Conservation (phyloP, 2,329 filamentous ascomycete species). For the Neonectria faginata region DNA sequence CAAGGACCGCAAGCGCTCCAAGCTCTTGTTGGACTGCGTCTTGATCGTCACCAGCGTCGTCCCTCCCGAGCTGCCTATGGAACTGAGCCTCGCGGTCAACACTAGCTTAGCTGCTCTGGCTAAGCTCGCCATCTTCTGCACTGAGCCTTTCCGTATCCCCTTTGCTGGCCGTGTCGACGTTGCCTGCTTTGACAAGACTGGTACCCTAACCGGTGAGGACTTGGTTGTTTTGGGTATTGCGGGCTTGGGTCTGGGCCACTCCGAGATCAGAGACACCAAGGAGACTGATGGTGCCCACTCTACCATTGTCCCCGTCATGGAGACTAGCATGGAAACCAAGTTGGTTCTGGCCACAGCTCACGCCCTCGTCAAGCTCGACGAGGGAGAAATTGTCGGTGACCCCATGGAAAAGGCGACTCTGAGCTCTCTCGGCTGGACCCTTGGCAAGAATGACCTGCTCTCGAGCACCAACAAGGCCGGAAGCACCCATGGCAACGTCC, state of each 20-base stretch:
- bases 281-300: slow-evolving; percentile 87
- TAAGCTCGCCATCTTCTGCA: slow-evolving; percentile 98
- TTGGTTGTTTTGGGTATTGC: slow-evolving; percentile 97
- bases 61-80: slow-evolving; percentile 98
- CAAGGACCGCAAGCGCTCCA: slow-evolving; percentile 95
- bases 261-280: slow-evolving; percentile 71
- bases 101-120: slow-evolving; percentile 94
- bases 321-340: slow-evolving; percentile 83
- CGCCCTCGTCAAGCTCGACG: slow-evolving; percentile 93
- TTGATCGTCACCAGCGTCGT: slow-evolving; percentile 98
- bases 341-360: slow-evolving; percentile 95
- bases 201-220: slow-evolving; percentile 95
- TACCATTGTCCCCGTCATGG: slow-evolving; percentile 76
- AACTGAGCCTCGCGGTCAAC: slow-evolving; percentile 96
- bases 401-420: slow-evolving; percentile 99
- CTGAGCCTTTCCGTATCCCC: slow-evolving; percentile 97
- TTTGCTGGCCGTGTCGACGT: slow-evolving; percentile 95
- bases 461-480: slow-evolving; percentile 65
- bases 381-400: slow-evolving; percentile 96
- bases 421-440: slow-evolving; percentile 86
- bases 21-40: slow-evolving; percentile 95
- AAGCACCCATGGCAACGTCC: slow-evolving; percentile 75
- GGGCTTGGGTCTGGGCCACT: slow-evolving; percentile 80
- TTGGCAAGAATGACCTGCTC: slow-evolving; percentile 90
- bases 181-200: slow-evolving; percentile 98